Base-by-base conservation (phyloP, 495 filamentous ascomycete species). In the Hypoxylon cercidicola region DNA sequence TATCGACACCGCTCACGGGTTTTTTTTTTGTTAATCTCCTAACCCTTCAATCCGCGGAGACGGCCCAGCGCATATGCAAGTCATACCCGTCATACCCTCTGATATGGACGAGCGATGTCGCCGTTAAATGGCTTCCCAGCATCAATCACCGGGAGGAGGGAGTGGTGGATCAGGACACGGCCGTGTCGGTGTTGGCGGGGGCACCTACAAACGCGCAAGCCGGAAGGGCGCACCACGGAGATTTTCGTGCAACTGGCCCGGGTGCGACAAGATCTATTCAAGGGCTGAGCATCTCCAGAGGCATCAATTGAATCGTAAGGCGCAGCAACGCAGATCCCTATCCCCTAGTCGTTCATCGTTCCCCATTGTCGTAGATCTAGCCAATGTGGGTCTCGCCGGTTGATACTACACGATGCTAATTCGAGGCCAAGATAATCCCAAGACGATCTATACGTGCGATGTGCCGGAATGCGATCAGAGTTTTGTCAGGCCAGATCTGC, bases 371-470 rank as follows among this genome's bases (percentile, higher is more conserved):
- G n/a, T n/a, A n/a, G n/a, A n/a, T n/a, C n/a, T n/a, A n/a, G n/a
- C n/a, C n/a, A n/a, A 37, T 58, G 55, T 56, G 56, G 65, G 68
- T 75, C 64, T 68, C 56, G 21, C 4, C 32, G 19, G n/a, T 48
- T 34, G 37, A 51, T 34, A 2, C 30, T 55, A 21, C 21, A 71
- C 64, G 12, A 90, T 93, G 75, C 91, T 94, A 77, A 75, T 59
- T 11, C 37, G n/a, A 34, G 11, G 90, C 65, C 89, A 92, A 79
- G 94, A 95, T 91, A 88, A 78, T 82, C 94, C 95, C 40, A 97
- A 97, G 77, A 90, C 96, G 71, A 97, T 99, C 59, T 99, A 93
- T 75, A 85, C 84, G 50, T 99, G 95, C 80, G 91, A 97, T 77
- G 91, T 93, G 61, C 89, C 89, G 23, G 92, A 90, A 55, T 99